A percentile compares a stretch with the other conserved stretches of the same genome.
Evolutionary conservation across 257 asterid genomes (phyloP).

Genomic region (Solanum chiquidenum): DNA sequence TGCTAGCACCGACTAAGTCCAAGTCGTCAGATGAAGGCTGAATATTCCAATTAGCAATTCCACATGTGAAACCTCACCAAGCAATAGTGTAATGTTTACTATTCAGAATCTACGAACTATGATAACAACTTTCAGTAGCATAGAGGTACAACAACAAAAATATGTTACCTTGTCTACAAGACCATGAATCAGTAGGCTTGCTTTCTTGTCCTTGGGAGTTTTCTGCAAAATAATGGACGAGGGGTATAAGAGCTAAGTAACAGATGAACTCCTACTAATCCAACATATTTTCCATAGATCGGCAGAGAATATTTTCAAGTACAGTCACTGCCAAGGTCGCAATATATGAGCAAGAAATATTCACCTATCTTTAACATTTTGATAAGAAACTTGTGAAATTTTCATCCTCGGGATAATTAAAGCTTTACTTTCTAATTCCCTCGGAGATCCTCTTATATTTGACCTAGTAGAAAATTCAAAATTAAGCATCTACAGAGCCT

Average conservation of each 20-base stretch:
- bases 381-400: not conserved
- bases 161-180: slow-evolving; percentile 69
- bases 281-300: not conserved
- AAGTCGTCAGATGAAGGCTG: not conserved
- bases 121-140: not conserved
- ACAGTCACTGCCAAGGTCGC: not conserved
- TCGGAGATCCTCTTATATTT: not conserved
- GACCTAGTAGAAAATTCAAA: not conserved
- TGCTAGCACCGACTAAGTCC: not conserved
- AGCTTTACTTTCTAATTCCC: not conserved
- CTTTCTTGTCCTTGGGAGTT: slow-evolving; percentile 98
- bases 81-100: not conserved
- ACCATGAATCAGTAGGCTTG: slow-evolving; percentile 80
- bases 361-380: not conserved
- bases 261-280: not conserved
- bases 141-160: not conserved
- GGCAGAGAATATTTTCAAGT: not conserved
- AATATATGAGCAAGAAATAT: not conserved
- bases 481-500: not conserved
- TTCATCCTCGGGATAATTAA: not conserved
- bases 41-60: not conserved
- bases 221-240: slow-evolving; percentile 34
- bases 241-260: not conserved
- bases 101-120: not conserved
- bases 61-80: not conserved